Evolutionary conservation across 352 stramenopile genomes (phyloP), one percentile per base, ranked within the genome.

Genomic region (Phytophthora rubi): DNA sequence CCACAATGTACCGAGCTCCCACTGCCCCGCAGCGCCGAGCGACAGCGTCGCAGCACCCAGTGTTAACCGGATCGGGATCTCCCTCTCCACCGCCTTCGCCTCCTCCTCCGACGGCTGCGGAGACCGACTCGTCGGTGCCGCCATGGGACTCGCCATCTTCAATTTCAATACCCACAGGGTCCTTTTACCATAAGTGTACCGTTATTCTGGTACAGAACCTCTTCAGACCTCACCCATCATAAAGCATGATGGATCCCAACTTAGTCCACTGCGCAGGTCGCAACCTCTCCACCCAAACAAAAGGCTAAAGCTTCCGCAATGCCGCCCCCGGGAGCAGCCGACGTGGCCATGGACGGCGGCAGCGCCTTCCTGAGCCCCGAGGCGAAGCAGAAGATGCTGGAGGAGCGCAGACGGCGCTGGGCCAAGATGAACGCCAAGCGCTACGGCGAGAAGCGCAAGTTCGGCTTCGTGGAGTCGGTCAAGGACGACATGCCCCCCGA

Each of bases 371-470:
- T 76, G 35, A 69, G 66, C 12, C 59, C 86, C 6, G 84, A 93
- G 35, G 78, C 89, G 61, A 84, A 88, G 63, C 73, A 82, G 15
- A 73, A 82, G 72, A 77, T 86, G 73, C 68, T 96, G 32, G 87
- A 95, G 49, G 89, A 96, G 73, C 89, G 89, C 53, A 91, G 86
- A 64, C 85, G 85, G 9, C 87, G 87, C 55, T 96, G 89, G 89
- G 73, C 80, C 55, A 96, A 96, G 65, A 89, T 94, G 75, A 98
- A 99, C 75, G 87, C 85, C 30, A 98, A 98, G 79, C 89, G 93
- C 10, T 99, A 99, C 80, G 90, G 94, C 57, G 88, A 97, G 67
- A 98, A 98, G 78, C 88, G 91, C 69, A 97, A 96, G 76, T 98
- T 97, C 76, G 93, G 92, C 76, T 97, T 94, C 60, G 96, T 98